Conservation (phyloP, 2,329 filamentous ascomycete species). For the Calonectria pteridis region DNA sequence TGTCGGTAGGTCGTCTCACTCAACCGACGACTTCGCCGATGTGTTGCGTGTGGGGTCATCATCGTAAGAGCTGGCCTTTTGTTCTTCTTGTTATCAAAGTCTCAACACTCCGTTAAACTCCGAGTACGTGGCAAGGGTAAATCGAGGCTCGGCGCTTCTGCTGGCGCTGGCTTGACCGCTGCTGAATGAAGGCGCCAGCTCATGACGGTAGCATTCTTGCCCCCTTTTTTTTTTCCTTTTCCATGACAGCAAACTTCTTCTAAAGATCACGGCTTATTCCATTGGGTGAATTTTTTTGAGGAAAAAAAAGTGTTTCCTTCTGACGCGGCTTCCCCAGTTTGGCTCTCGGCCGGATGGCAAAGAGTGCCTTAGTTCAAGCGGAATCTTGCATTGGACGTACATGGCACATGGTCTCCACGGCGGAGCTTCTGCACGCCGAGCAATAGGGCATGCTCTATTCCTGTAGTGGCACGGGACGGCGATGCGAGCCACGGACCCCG, state of each 20-base stretch:
- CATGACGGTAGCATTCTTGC: neutral
- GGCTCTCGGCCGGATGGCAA: slow-evolving; percentile 31
- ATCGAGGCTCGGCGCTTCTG: neutral
- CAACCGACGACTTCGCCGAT: neutral
- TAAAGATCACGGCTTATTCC: neutral
- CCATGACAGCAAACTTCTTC: neutral
- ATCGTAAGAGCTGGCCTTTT: slow-evolving; percentile 21
- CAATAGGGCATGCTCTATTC: slow-evolving; percentile 4
- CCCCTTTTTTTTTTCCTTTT: neutral
- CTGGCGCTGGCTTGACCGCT: neutral
- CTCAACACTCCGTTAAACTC: slow-evolving; percentile 20
- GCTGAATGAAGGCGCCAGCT: neutral
- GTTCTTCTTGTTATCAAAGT: slow-evolving; percentile 18
- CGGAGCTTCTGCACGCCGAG: slow-evolving; percentile 34
- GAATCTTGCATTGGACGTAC: slow-evolving; percentile 47
- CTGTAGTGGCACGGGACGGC: slow-evolving; percentile 34
- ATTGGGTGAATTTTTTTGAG: slow-evolving; percentile 1
- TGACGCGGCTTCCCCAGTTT: slow-evolving; percentile 30
- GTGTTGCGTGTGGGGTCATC: slow-evolving; percentile 16
- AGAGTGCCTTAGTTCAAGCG: slow-evolving; percentile 38
- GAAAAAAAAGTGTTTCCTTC: slow-evolving; percentile 15
- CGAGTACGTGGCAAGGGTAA: slow-evolving; percentile 19
- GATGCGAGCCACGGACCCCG: slow-evolving; percentile 32
- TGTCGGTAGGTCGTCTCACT: neutral
- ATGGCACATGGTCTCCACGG: slow-evolving; percentile 32